phyloP scores from a whole-genome alignment of 192 early-diverging fungal genomes.

The Glomus cerebriforme region DNA sequence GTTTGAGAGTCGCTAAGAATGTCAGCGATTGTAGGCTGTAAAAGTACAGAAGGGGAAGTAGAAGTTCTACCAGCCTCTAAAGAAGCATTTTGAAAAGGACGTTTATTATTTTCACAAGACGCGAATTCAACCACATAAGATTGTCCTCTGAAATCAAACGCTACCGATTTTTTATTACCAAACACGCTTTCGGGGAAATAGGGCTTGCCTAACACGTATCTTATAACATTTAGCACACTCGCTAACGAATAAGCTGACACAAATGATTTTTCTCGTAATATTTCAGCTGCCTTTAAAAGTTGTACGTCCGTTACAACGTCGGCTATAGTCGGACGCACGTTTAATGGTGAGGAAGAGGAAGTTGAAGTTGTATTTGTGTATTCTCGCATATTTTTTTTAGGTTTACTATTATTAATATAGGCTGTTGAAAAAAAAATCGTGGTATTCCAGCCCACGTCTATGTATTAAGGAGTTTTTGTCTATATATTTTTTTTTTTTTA shows the following conservation, averaged over 20 bases:
- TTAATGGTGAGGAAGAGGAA: background rate
- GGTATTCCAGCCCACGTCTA: slow-evolving; percentile 29
- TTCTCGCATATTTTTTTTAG: slow-evolving; percentile 20
- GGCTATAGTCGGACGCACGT: slow-evolving; percentile 27
- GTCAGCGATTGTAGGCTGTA: slow-evolving; percentile 30
- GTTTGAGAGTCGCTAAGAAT: slow-evolving; percentile 21
- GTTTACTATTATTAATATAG: background rate
- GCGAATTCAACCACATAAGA: slow-evolving; percentile 25
- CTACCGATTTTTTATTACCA: slow-evolving; percentile 20
- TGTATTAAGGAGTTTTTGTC: background rate
- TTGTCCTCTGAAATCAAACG: slow-evolving; percentile 19
- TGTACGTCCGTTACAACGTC: slow-evolving; percentile 25
- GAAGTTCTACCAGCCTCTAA: background rate
- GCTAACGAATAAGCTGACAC: slow-evolving; percentile 23
- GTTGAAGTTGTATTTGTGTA: no score
- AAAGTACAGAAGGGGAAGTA: slow-evolving; percentile 4
- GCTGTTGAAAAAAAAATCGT: background rate
- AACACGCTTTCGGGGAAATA: slow-evolving; percentile 29
- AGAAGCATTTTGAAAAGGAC: background rate
- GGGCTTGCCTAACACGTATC: slow-evolving; percentile 19
- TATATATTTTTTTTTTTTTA: slow-evolving; percentile 14
- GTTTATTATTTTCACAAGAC: slow-evolving; percentile 1
- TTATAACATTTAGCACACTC: slow-evolving; percentile 12
- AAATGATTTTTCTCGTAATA: slow-evolving; percentile 22
- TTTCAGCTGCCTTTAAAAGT: slow-evolving; percentile 20